Percentiles rank a stretch among this genome's conserved stretches.
Evolutionary conservation across 331 rosid species (phyloP).

Genomic region (Acacia concinna): DNA sequence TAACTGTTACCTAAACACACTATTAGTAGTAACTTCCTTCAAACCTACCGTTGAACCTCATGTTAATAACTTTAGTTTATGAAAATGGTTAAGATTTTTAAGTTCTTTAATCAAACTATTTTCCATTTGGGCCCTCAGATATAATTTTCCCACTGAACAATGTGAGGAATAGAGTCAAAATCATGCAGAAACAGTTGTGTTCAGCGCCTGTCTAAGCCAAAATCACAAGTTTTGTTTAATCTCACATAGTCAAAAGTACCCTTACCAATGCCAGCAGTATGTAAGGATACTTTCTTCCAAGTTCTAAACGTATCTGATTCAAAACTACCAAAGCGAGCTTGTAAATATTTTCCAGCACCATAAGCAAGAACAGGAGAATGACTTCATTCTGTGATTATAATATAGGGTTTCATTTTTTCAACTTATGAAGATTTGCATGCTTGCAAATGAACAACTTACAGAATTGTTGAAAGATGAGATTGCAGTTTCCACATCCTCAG

Average conservation of each 20-base stretch:
- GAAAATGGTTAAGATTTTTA: background rate
- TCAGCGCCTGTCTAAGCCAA: background rate
- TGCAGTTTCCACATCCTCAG: conserved; percentile 85
- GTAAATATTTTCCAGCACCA: conserved; percentile 17
- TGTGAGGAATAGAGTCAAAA: background rate
- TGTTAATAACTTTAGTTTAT: background rate
- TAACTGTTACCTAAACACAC: background rate
- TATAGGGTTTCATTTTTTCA: background rate
- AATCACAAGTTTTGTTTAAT: background rate
- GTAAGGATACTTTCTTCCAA: background rate
- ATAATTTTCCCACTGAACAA: background rate
- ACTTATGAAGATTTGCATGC: background rate
- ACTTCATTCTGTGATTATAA: background rate
- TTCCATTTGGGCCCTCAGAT: background rate
- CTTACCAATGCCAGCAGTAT: background rate
- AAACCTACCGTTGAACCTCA: background rate
- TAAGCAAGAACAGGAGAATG: conserved; percentile 16
- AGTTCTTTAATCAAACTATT: background rate
- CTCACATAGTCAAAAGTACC: background rate
- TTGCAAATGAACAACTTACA: conserved; percentile 58
- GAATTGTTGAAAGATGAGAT: conserved; percentile 74
- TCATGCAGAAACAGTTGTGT: background rate
- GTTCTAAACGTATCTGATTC: background rate
- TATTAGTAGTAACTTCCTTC: background rate
- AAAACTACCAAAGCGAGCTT: background rate